Evolutionary conservation across 176 grass and related monocot species (phyloP), one percentile per base, ranked within the genome.

Genomic region (Poa pratensis): DNA sequence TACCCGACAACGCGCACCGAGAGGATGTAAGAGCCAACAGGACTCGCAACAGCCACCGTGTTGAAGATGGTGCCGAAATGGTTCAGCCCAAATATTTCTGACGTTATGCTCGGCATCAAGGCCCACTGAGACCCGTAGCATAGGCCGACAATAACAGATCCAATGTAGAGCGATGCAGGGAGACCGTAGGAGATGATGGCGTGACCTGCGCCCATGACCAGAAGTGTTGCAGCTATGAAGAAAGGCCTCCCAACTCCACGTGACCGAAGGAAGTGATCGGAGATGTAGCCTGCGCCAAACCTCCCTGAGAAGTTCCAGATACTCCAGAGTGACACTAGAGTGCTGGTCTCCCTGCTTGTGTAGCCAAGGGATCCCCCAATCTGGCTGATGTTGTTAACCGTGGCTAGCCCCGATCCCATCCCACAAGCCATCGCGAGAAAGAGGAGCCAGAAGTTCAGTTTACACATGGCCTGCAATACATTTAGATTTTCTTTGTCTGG

Each of bases 311-410:
- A 95, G 82, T 91, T 95, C 93, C 88, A 95, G 45, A 95, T 93
- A 69, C 86, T 93, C 91, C 90, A 95, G 4, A 95, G 68, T 5
- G 90, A 95, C 24, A 95, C 86, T 17, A 93, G 85, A 0, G 90
- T 95, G 77, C 78, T 80, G 4, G 90, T 95, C 73, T 89, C 91
- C 53, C 76, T 78, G 75, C 4, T 80, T 5, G 65, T 72, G 91
- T 95, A 95, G 45, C 94, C 91, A 5, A 95, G 86, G 26, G 94
- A 93, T 18, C 65, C 59, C 3, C 94, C 94, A 0, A 95, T 95
- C 80, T 95, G 94, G 67, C 94, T 87, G 52, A 95, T 95, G n/a
- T 93, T 95, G 81, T 95, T 93, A 76, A 95, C 88, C 0, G 94
- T 95, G 37, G 91, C 94, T 0, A 95, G 81, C 11, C 94, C 94